Evolutionary conservation across 1,139 yeast genomes (phyloP).

Genomic region (Candida sp.): DNA sequence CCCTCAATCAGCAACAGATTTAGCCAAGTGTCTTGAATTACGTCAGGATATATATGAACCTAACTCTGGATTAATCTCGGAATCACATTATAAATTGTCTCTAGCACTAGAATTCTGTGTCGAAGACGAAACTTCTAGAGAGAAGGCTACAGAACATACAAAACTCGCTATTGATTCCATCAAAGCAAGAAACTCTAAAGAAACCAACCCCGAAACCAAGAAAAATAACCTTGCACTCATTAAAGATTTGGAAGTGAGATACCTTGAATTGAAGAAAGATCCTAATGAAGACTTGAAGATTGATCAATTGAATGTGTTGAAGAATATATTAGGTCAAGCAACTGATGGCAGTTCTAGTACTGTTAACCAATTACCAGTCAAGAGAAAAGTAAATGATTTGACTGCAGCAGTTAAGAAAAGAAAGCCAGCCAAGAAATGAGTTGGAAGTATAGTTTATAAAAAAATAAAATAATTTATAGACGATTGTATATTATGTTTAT

Average conservation of each 20-base stretch:
- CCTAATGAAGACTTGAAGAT: slow-evolving; percentile 48
- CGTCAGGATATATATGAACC: slow-evolving; percentile 51
- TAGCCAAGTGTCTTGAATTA: slow-evolving; percentile 52
- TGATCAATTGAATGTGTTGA: slow-evolving; percentile 57
- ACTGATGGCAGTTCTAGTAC: slow-evolving; percentile 12
- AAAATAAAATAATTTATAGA: too few species aligned
- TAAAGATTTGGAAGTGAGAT: slow-evolving; percentile 50
- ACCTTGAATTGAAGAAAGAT: slow-evolving; percentile 51
- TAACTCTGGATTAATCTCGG: slow-evolving; percentile 61
- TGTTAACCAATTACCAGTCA: slow-evolving; percentile 8
- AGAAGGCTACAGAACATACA: slow-evolving; percentile 57
- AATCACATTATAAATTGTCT: slow-evolving; percentile 79
- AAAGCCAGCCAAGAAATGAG: slow-evolving; percentile 13
- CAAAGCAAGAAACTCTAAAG: slow-evolving; percentile 31
- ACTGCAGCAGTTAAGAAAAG: slow-evolving; percentile 33
- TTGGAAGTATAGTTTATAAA: too few species aligned
- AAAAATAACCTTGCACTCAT: slow-evolving; percentile 50
- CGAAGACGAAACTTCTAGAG: slow-evolving; percentile 46
- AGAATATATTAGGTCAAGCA: slow-evolving; percentile 60
- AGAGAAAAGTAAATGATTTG: slow-evolving; percentile 31
- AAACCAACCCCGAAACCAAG: slow-evolving; percentile 27
- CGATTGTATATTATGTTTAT: neutral
- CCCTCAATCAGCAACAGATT: slow-evolving; percentile 69
- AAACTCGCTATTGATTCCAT: slow-evolving; percentile 61
- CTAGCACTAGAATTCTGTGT: slow-evolving; percentile 72